Evolutionary conservation across 768 basidiomycete species (phyloP).

Genomic region (Tulasnella sp.): DNA sequence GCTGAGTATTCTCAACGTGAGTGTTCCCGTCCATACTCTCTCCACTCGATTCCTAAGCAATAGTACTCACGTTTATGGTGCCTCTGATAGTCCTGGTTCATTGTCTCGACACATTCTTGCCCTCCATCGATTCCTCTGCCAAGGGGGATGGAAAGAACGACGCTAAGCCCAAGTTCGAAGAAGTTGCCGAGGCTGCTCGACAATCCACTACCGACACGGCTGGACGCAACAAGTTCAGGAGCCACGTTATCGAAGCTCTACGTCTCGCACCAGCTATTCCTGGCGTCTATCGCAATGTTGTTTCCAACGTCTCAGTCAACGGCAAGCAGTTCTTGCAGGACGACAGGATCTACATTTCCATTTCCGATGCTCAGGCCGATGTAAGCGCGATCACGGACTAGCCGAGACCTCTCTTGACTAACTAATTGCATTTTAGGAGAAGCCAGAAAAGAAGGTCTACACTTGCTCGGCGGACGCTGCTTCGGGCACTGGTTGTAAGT

Average conservation of each 20-base stretch:
- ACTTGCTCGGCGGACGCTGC: neutral
- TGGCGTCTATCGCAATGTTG: slow-evolving; percentile 56
- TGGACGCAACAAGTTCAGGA: slow-evolving; percentile 48
- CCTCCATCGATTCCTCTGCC: slow-evolving; percentile 30
- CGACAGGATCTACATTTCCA: slow-evolving; percentile 60
- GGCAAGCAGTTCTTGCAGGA: slow-evolving; percentile 46
- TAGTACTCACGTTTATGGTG: slow-evolving; percentile 19
- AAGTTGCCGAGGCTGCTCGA: neutral
- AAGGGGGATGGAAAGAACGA: neutral
- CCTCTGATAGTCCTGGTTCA: slow-evolving; percentile 55
- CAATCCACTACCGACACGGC: neutral
- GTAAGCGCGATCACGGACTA: slow-evolving; percentile 46
- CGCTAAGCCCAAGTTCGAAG: neutral
- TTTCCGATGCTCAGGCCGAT: slow-evolving; percentile 53
- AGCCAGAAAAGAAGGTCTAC: neutral
- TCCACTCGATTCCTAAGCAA: neutral
- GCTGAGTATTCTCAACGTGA: slow-evolving; percentile 68
- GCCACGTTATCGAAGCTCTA: slow-evolving; percentile 63
- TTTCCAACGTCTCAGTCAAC: slow-evolving; percentile 44
- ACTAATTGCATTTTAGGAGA: neutral
- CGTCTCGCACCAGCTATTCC: slow-evolving; percentile 72
- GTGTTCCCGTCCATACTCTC: slow-evolving; percentile 39
- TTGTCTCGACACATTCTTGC: slow-evolving; percentile 60
- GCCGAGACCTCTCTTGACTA: slow-evolving; percentile 39
- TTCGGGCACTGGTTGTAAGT: neutral